phyloP scores from a whole-genome alignment of 106 monocot species.

The Chionographis japonica region DNA sequence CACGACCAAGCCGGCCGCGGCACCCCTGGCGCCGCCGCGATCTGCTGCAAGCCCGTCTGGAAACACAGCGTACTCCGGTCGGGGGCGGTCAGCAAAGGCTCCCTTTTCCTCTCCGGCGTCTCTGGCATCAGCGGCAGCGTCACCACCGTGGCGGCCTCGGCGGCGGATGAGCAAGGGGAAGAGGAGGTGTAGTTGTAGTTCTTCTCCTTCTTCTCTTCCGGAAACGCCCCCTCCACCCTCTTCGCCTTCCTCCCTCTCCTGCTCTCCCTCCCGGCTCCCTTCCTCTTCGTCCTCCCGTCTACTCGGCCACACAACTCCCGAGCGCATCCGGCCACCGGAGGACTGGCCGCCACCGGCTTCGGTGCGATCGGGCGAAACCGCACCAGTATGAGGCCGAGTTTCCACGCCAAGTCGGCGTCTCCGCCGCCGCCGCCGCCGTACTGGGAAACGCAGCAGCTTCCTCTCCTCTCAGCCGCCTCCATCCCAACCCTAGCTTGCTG shows the following conservation, averaged over 20 bases:
- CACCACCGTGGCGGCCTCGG: neutral
- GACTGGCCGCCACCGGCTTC: constrained; percentile 9
- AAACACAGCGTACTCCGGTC: no score
- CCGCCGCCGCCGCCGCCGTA: neutral
- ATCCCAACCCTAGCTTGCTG: no score
- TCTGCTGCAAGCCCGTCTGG: neutral
- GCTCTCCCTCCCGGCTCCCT: constrained; percentile 1
- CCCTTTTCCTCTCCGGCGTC: constrained; percentile 13
- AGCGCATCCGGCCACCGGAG: neutral
- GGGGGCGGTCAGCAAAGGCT: no score
- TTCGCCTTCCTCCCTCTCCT: neutral
- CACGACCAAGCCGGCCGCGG: constrained; percentile 16
- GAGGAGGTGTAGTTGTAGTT: neutral
- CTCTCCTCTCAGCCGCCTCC: no score
- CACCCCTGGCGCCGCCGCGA: constrained; percentile 4
- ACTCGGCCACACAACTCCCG: neutral
- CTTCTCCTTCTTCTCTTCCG: no score
- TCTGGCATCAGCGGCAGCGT: constrained; percentile 23
- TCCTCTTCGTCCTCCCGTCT: no score
- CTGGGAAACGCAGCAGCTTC: no score
- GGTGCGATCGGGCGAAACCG: constrained; percentile 36
- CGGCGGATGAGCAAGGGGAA: neutral
- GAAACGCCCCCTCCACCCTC: neutral
- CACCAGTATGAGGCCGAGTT: constrained; percentile 25
- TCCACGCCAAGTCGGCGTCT: constrained; percentile 9